Evolutionary conservation across 23 red algal genomes (phyloP).

Genomic region (Gracilaria gracilis): DNA sequence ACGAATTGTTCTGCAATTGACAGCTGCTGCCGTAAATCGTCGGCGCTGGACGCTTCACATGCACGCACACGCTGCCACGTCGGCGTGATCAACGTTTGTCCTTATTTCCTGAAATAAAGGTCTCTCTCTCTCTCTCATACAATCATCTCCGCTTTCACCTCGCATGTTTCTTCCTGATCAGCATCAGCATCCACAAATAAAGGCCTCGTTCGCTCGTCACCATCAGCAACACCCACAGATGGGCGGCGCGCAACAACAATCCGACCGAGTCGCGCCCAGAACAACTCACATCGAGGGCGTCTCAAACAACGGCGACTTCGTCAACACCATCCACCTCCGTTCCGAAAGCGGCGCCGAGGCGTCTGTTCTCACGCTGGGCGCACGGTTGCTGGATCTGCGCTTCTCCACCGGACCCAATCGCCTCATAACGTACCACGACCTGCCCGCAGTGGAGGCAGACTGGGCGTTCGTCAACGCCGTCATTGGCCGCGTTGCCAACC

Average conservation of each 20-base stretch:
- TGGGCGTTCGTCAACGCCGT: constrained; percentile 51
- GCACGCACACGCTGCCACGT: no score
- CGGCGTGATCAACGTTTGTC: no score
- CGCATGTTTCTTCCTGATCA: no score
- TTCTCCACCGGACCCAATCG: constrained; percentile 37
- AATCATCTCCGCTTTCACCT: no score
- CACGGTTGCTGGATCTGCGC: constrained; percentile 74
- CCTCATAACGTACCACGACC: constrained; percentile 31
- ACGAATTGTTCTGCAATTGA: no score
- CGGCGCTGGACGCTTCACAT: no score
- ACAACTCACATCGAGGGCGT: constrained; percentile 36
- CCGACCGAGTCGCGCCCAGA: neutral
- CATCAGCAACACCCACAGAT: neutral
- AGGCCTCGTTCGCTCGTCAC: no score
- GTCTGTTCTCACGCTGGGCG: constrained; percentile 66
- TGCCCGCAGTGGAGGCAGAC: constrained; percentile 62
- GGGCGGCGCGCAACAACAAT: neutral
- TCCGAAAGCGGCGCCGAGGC: constrained; percentile 65
- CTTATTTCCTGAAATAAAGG: no score
- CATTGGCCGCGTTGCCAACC: constrained; percentile 81
- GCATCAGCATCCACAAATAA: no score
- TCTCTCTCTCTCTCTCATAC: no score
- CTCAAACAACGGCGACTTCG: constrained; percentile 46
- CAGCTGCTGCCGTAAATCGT: no score
- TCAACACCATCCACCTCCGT: constrained; percentile 57